phyloP scores from a whole-genome alignment of 1,284 basidiomycete species.

The Naganishia albida region DNA sequence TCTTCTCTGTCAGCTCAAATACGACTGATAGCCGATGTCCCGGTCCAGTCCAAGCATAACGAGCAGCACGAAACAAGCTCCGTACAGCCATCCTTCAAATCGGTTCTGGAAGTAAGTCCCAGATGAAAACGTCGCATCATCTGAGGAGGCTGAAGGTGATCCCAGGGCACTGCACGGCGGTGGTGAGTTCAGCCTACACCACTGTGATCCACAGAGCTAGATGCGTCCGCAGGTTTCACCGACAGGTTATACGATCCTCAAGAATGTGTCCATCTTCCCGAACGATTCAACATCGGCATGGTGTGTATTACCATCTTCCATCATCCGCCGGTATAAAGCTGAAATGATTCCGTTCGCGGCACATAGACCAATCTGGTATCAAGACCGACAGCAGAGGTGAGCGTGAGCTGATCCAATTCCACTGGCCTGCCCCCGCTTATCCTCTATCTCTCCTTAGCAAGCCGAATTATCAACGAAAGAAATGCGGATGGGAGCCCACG shows the following conservation, averaged over 20 bases:
- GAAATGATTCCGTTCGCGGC: not conserved
- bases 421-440: not conserved
- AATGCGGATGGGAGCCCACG: slow-evolving; percentile 58
- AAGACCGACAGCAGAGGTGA: slow-evolving; percentile 62
- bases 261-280: slow-evolving; percentile 45
- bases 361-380: slow-evolving; percentile 64
- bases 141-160: not conserved
- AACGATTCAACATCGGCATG: slow-evolving; percentile 58
- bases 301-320: slow-evolving; percentile 46
- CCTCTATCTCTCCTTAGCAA: slow-evolving; percentile 53
- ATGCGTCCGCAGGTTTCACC: slow-evolving; percentile 58
- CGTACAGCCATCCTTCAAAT: slow-evolving; percentile 64
- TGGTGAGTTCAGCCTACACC: slow-evolving; percentile 47
- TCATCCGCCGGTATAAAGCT: not conserved
- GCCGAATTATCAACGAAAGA: slow-evolving; percentile 63
- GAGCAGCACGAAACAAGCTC: slow-evolving; percentile 14
- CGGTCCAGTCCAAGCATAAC: slow-evolving; percentile 9
- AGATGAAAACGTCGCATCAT: too few species aligned
- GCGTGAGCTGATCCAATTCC: slow-evolving; percentile 25
- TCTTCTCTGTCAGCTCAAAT: not conserved
- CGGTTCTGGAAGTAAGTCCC: slow-evolving; percentile 47
- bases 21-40: not conserved
- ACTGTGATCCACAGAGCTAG: too few species aligned
- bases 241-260: slow-evolving; percentile 48
- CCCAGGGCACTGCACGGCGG: slow-evolving; percentile 59